Conservation (phyloP, 306 rosid genomes). For the Dryas drummondii region DNA sequence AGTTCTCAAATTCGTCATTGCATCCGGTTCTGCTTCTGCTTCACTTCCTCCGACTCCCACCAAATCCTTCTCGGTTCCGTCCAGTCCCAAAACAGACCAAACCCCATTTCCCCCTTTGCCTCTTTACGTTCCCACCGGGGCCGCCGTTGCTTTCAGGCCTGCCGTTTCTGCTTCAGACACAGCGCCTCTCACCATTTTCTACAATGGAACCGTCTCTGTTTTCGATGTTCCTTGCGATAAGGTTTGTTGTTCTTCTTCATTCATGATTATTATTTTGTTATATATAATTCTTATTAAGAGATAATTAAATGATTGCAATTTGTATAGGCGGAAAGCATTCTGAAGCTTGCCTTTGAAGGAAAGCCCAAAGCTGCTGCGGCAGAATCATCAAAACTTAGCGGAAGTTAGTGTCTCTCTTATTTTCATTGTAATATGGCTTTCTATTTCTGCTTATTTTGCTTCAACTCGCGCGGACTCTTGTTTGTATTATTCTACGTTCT, state of each 20-base stretch:
- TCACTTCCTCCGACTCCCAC: not conserved
- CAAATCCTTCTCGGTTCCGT: conserved; percentile 15
- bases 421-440: not conserved
- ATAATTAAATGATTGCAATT: not conserved
- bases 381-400: conserved; percentile 1
- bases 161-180: conserved; percentile 14
- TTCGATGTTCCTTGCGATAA: conserved; percentile 39
- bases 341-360: conserved; percentile 38
- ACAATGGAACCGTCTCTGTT: conserved; percentile 44
- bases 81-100: conserved; percentile 26
- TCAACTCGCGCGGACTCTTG: not conserved
- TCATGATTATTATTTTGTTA: not conserved
- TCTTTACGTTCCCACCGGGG: conserved; percentile 12
- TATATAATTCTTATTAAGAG: not conserved
- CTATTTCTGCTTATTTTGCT: not conserved
- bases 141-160: conserved; percentile 5
- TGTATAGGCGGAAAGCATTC: conserved; percentile 38
- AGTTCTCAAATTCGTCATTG: conserved; percentile 42
- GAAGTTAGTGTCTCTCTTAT: conserved; percentile 13
- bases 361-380: conserved; percentile 4
- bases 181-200: conserved; percentile 45
- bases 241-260: conserved; percentile 18
- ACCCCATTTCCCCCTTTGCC: conserved; percentile 23
- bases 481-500: too few relatives aligned
- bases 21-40: not conserved